These are phyloP conservation scores for Nakazawaea molendinolei DNA, from an alignment of 805 yeast genomes.

Conservation along the genomic window DNA sequence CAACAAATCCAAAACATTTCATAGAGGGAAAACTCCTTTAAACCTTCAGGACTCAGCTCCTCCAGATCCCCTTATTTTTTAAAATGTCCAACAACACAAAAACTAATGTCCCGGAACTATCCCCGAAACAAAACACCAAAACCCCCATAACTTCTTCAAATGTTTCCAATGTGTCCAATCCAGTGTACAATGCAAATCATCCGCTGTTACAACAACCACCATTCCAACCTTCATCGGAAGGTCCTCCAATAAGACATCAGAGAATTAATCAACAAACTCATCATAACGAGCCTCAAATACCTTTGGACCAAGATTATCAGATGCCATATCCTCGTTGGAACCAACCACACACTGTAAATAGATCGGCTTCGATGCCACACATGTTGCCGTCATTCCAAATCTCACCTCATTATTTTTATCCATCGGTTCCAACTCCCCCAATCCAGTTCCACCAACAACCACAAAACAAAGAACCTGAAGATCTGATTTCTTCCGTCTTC, in stretches of 20 bases:
- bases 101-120: no score
- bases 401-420: conserved; percentile 1
- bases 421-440: background rate
- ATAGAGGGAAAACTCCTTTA: no score
- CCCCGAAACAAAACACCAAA: background rate
- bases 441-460: conserved; percentile 2
- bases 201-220: conserved; percentile 10
- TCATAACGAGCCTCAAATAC: no score
- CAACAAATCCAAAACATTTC: no score
- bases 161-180: background rate
- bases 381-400: conserved; percentile 9
- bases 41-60: no score
- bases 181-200: conserved; percentile 4
- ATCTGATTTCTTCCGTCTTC: conserved; percentile 19
- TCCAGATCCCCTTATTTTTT: no score
- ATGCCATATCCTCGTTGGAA: background rate
- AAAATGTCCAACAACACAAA: no score
- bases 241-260: no score
- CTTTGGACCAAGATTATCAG: no score
- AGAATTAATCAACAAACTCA: no score
- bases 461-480: background rate
- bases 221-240: no score
- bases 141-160: background rate
- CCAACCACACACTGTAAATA: background rate
- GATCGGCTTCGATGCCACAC: conserved; percentile 7